Conservation (phyloP, 805 yeast species). For the Wickerhamiella sorbophila region DNA sequence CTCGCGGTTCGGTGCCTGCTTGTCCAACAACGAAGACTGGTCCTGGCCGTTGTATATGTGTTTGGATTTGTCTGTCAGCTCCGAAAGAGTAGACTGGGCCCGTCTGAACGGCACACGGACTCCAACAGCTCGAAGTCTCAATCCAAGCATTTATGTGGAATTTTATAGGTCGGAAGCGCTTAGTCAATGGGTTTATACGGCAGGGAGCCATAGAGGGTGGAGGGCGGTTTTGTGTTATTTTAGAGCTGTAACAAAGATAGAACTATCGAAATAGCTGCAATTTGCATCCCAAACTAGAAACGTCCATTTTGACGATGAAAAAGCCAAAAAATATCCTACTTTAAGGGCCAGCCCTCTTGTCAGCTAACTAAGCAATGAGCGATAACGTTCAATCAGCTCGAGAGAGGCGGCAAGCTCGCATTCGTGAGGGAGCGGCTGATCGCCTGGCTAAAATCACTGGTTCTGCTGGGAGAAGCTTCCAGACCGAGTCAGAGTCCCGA, state of each 20-base stretch:
- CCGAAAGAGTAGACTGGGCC: constrained; percentile 13
- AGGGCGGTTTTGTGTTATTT: too few relatives aligned
- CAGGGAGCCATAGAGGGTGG: too few relatives aligned
- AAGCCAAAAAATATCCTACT: too few relatives aligned
- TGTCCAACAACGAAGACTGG: constrained; percentile 15
- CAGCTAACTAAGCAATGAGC: constrained; percentile 1
- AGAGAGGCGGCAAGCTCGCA: constrained; percentile 23
- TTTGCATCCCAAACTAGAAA: too few relatives aligned
- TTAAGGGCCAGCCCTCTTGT: too few relatives aligned
- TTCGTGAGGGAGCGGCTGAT: constrained; percentile 19
- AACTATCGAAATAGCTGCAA: too few relatives aligned
- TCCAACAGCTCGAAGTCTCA: not conserved
- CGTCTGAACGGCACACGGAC: constrained; percentile 4
- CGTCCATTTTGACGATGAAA: too few relatives aligned
- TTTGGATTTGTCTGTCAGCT: constrained; percentile 7
- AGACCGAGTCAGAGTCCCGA: not conserved
- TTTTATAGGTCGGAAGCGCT: not conserved
- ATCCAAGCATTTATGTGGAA: not conserved
- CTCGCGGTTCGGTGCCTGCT: constrained; percentile 67
- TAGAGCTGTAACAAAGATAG: too few relatives aligned
- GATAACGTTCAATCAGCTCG: constrained; percentile 12
- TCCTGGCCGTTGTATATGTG: constrained; percentile 14
- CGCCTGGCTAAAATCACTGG: constrained; percentile 24
- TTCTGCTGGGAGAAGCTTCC: constrained; percentile 11
- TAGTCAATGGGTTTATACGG: not conserved